phyloP scores from a whole-genome alignment of 768 basidiomycete genomes.

The Suillus fuscotomentosus region DNA sequence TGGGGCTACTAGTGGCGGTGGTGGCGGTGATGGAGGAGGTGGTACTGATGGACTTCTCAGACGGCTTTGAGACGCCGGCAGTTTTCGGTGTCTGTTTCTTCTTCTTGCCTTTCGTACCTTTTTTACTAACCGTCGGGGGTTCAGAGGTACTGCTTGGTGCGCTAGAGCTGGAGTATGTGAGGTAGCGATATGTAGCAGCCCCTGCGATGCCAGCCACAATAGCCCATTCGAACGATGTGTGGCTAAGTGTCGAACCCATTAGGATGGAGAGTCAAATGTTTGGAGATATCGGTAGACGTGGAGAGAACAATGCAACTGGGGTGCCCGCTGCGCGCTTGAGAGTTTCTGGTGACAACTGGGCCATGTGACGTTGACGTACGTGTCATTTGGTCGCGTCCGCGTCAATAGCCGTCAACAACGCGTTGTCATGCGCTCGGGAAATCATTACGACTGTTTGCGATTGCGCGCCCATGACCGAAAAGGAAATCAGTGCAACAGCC shows the following conservation, averaged over 20 bases:
- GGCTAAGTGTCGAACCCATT: conserved; percentile 50
- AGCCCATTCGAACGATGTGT: conserved; percentile 37
- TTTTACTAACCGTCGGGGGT: conserved; percentile 14
- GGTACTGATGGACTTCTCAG: neutral
- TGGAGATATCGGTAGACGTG: neutral
- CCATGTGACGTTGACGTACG: conserved; percentile 15
- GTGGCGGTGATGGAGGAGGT: neutral
- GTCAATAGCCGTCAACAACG: conserved; percentile 30
- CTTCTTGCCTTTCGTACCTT: conserved; percentile 30
- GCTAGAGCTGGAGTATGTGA: conserved; percentile 12
- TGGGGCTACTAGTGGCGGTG: conserved; percentile 9
- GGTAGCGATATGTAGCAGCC: conserved; percentile 41
- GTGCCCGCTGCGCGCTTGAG: neutral
- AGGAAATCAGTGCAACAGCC: too few relatives aligned
- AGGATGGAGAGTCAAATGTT: neutral
- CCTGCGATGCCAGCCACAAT: conserved; percentile 38
- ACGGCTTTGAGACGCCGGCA: conserved; percentile 13
- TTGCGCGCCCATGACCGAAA: too few relatives aligned
- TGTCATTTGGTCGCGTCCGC: conserved; percentile 23
- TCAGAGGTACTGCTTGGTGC: neutral
- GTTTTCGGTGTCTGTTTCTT: conserved; percentile 19
- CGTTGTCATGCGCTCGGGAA: conserved; percentile 9
- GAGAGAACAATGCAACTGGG: neutral
- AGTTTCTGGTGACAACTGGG: neutral
- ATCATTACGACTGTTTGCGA: neutral